phyloP scores from a whole-genome alignment of 208 protist species.

The Crithidia expoeki region DNA sequence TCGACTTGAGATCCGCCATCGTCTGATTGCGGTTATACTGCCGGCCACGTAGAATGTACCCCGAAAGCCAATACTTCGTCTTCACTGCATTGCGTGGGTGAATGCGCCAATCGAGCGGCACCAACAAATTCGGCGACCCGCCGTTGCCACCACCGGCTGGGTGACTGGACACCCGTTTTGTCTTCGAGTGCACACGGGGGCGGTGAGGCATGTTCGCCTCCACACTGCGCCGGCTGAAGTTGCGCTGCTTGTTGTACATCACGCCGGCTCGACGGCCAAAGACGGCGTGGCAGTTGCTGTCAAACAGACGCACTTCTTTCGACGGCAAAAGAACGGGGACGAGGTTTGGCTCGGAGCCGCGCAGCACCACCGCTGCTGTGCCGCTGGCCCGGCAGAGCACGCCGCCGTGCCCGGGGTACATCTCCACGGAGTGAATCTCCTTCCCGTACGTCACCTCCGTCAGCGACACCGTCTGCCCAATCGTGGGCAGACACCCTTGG shows the following conservation, averaged over 20 bases:
- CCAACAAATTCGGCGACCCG: slow-evolving; percentile 79
- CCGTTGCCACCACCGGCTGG: slow-evolving; percentile 91
- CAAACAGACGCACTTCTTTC: slow-evolving; percentile 92
- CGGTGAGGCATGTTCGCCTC: slow-evolving; percentile 87
- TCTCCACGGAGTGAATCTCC: slow-evolving; percentile 91
- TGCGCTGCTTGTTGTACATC: slow-evolving; percentile 90
- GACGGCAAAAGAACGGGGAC: slow-evolving; percentile 90
- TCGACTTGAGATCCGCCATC: slow-evolving; percentile 89
- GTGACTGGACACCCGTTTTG: slow-evolving; percentile 87
- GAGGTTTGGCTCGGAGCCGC: slow-evolving; percentile 87
- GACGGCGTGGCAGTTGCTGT: slow-evolving; percentile 83
- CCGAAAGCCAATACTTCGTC: slow-evolving; percentile 93
- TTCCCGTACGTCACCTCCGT: slow-evolving; percentile 92
- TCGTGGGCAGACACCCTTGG: slow-evolving; percentile 85
- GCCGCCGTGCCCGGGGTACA: slow-evolving; percentile 91
- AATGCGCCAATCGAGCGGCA: slow-evolving; percentile 92
- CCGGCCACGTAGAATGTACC: slow-evolving; percentile 88
- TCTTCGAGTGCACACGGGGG: slow-evolving; percentile 84
- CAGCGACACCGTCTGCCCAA: slow-evolving; percentile 89
- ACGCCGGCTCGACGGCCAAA: slow-evolving; percentile 89
- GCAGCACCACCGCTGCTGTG: slow-evolving; percentile 85
- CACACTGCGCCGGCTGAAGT: slow-evolving; percentile 72
- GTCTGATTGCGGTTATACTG: slow-evolving; percentile 88
- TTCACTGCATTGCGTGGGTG: slow-evolving; percentile 89
- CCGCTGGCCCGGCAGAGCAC: slow-evolving; percentile 85